phyloP scores from a whole-genome alignment of 2,329 filamentous ascomycete genomes.

The Penicillium sp. region DNA sequence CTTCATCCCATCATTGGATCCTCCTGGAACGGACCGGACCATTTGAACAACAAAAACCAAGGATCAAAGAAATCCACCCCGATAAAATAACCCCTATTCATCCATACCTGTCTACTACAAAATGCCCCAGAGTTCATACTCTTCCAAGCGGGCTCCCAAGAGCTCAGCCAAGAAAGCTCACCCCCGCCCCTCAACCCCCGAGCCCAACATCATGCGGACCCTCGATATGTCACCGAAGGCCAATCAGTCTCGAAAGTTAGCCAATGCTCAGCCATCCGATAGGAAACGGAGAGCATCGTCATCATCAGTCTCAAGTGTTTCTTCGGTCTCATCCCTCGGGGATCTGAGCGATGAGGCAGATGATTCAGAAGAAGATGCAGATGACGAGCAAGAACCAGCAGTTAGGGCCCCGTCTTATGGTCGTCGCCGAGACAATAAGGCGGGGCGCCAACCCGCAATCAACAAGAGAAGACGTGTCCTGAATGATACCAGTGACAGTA shows the following conservation, averaged over 20 bases:
- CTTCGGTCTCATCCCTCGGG: constrained; percentile 36
- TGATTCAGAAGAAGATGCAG: constrained; percentile 41
- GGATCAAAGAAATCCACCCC: constrained; percentile 1
- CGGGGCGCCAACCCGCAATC: constrained; percentile 38
- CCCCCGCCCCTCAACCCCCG: constrained; percentile 23
- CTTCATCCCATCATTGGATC: background rate
- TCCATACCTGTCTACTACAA: background rate
- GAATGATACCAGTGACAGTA: constrained; percentile 33
- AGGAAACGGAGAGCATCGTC: constrained; percentile 37
- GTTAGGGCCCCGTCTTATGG: constrained; percentile 44
- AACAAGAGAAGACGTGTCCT: constrained; percentile 35
- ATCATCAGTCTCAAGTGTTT: constrained; percentile 39
- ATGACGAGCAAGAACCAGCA: constrained; percentile 46
- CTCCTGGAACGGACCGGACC: background rate
- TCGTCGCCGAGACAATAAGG: constrained; percentile 37
- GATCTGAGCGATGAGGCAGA: constrained; percentile 39
- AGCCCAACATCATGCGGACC: constrained; percentile 23
- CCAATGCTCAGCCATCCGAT: constrained; percentile 26
- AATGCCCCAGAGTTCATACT: constrained; percentile 27
- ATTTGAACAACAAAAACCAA: background rate
- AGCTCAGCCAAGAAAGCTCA: constrained; percentile 26
- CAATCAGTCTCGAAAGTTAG: constrained; percentile 27
- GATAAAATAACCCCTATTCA: background rate
- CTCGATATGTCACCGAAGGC: constrained; percentile 23
- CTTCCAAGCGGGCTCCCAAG: constrained; percentile 30